Base-by-base conservation (phyloP, 1,139 yeast genomes). In the Pichia terricola region DNA sequence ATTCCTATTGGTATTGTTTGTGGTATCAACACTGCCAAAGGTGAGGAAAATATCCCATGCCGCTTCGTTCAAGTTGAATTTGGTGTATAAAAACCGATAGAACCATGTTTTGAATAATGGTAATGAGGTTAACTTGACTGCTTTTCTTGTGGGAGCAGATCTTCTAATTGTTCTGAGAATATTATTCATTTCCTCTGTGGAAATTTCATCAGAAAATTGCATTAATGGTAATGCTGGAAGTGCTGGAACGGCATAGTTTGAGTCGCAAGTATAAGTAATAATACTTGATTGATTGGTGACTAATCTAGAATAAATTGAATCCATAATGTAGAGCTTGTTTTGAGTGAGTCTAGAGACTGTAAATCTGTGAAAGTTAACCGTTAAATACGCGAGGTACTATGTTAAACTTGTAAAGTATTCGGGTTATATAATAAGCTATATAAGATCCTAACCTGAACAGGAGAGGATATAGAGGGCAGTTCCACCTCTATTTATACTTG, bases 61-160 rank as follows among this genome's bases (percentile, higher is more conserved):
- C 6, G 28, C 30, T 5, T 34, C 31, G 26, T 16, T n/a, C 9
- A 40, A 25, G 22, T 28, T 22, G n/a, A 26, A 28, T 11, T 36
- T 35, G 34, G 28, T 33, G 5, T 4, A 3, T 30, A 40, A 7
- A 11, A 30, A 16, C 26, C 32, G 25, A n/a, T 9, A 40, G 5
- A 36, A 36, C 37, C 43, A 40, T 3, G 31, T 28, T 32, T 40
- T 40, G 7, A 36, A 40, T 10, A 35, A 35, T n/a, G 39, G 35
- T 37, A 35, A 40, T 11, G 31, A 37, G 28, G 42, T 35, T 26
- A 30, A 30, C 11, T 28, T 35, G 30, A 10, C 26, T 9, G 39
- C 16, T 25, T 35, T 40, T 27, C 26, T 35, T 10, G 42, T n/a
- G 11, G 39, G 42, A 35, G 34, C 38, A 9, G 42, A 30, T 25